phyloP scores from a whole-genome alignment of 2,329 filamentous ascomycete species.

The Lachnellula arida region DNA sequence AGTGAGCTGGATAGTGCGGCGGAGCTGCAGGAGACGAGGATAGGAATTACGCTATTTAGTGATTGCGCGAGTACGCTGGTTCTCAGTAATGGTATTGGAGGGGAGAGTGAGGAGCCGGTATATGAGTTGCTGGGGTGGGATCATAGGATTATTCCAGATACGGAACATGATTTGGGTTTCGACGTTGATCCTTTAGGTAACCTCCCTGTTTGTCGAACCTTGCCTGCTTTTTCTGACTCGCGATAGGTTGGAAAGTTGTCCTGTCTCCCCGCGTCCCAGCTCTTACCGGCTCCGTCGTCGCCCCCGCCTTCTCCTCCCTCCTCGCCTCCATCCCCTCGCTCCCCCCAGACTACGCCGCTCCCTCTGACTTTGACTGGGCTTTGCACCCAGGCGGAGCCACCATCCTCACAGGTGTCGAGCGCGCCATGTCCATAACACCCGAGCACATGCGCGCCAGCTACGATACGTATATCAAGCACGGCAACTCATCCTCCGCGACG shows the following conservation, averaged over 20 bases:
- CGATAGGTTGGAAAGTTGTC: constrained; percentile 61
- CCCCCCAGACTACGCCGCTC: constrained; percentile 39
- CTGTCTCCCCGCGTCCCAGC: constrained; percentile 57
- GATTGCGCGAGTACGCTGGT: constrained; percentile 65
- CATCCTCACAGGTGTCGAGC: constrained; percentile 60
- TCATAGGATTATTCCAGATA: constrained; percentile 56
- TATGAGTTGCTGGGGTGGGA: constrained; percentile 64
- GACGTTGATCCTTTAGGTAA: constrained; percentile 57
- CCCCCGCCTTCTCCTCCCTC: constrained; percentile 51
- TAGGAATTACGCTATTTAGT: constrained; percentile 63
- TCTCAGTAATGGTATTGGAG: constrained; percentile 58
- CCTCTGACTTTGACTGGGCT: constrained; percentile 66
- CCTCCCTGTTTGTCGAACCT: constrained; percentile 5
- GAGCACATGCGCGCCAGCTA: constrained; percentile 67
- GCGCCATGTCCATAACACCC: constrained; percentile 50
- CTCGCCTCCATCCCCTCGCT: constrained; percentile 43
- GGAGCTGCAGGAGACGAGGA: constrained; percentile 54
- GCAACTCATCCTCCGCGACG: constrained; percentile 66
- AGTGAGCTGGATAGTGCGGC: constrained; percentile 62
- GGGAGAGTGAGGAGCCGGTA: constrained; percentile 30
- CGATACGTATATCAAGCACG: constrained; percentile 62
- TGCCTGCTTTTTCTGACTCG: not conserved
- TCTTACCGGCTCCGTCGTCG: constrained; percentile 47
- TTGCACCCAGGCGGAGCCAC: constrained; percentile 66
- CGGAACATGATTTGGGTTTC: constrained; percentile 59